Evolutionary conservation across 106 monocot species (phyloP), one percentile per base, ranked within the genome.

Genomic region (Vanilla planifolia): DNA sequence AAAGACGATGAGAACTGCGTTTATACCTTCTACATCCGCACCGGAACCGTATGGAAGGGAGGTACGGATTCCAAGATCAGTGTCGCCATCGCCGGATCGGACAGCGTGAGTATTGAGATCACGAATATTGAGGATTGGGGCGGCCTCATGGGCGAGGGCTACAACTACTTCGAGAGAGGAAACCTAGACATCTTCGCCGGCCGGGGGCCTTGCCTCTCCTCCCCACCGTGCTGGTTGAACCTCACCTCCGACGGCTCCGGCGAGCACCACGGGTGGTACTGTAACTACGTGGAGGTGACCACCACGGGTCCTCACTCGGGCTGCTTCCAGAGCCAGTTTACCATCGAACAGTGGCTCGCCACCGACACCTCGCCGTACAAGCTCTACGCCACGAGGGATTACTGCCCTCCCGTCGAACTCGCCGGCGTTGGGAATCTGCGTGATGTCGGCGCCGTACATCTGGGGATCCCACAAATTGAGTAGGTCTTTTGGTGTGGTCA

Each of bases 231-330:
- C 86, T 68, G 69, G 63, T 40, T 87, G 73, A 75, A 79, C 55
- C 76, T 96, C 14, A 79, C 78, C 32, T 84, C 90, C 9, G 95
- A 96, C 68, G 95, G 95, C 37, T 55, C 11, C 23, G 95, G 95
- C 0, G 0, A 24, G 10, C 76, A 76, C 72, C 95, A 90, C 71
- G 95, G 90, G 2, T 96, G 95, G 90, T 96, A 86, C 77, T 90
- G 90, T 55, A 80, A 96, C 71, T 96, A 87, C 81, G 87, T 96
- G 4, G 95, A 96, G 80, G 77, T 91, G 43, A 91, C 95, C 14
- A 35, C 63, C 35, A 96, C 95, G 0, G 90, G 95, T n/a, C 84
- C 95, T 5, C 86, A 96, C 64, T 17, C 45, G 35, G 64, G 62
- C 0, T 96, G 90, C 69, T 22, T 30, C 17, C 89, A 96, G 84